A percentile compares a stretch with the other conserved stretches of the same genome.
These are phyloP conservation scores for Aureobasidium melanogenum DNA, from an alignment of 2,329 filamentous ascomycete species.

Conservation along the genomic window DNA sequence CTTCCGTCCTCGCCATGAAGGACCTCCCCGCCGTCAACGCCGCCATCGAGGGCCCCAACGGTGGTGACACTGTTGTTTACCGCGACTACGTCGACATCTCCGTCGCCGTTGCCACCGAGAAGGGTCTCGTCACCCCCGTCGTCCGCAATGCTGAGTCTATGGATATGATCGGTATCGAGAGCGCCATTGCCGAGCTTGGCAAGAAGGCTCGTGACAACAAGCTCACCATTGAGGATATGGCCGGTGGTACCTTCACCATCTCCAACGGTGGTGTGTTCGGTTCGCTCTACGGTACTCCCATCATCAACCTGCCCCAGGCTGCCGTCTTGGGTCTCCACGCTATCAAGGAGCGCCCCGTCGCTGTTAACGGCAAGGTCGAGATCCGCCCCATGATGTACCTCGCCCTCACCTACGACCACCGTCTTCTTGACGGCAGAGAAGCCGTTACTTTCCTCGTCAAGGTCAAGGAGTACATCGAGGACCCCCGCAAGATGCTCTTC, in stretches of 20 bases:
- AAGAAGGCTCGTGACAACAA: constrained; percentile 97
- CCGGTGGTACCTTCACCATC: constrained; percentile 95
- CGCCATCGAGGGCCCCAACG: constrained; percentile 89
- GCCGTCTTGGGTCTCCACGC: constrained; percentile 87
- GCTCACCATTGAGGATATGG: constrained; percentile 98
- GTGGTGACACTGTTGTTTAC: constrained; percentile 96
- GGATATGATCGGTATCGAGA: constrained; percentile 84
- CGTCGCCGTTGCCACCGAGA: constrained; percentile 93
- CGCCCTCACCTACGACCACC: constrained; percentile 94
- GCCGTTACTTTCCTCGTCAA: constrained; percentile 94
- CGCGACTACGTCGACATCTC: constrained; percentile 97
- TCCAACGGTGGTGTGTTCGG: constrained; percentile 96
- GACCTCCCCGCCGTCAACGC: constrained; percentile 93
- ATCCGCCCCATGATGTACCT: constrained; percentile 99
- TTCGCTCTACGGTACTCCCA: constrained; percentile 93
- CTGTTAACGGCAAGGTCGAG: constrained; percentile 86
- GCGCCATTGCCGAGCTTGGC: constrained; percentile 83
- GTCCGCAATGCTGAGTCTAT: constrained; percentile 86
- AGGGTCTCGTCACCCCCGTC: constrained; percentile 92
- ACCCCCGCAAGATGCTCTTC: constrained; percentile 84
- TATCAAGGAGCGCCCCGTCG: constrained; percentile 89
- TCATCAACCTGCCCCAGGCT: constrained; percentile 94
- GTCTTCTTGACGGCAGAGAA: constrained; percentile 87
- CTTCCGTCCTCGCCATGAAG: constrained; percentile 83
- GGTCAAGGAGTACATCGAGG: constrained; percentile 96